Percentiles rank a stretch among this genome's conserved stretches.
Conservation (phyloP, 352 stramenopile genomes). For the Pythium phragmitis region DNA sequence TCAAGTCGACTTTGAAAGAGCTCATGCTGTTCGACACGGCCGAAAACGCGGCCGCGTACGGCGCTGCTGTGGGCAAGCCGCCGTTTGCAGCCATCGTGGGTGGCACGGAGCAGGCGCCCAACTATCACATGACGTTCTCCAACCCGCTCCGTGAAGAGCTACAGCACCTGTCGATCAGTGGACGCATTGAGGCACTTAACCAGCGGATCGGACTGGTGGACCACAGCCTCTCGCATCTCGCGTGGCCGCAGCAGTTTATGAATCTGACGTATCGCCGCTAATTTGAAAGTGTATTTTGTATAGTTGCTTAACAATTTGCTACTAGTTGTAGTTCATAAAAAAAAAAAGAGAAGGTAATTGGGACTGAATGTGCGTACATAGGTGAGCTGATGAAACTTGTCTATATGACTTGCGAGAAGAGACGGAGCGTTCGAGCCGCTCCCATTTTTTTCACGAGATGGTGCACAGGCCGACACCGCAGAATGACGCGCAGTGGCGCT, state of each 20-base stretch:
- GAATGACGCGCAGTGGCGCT: constrained; percentile 27
- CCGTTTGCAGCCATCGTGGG: constrained; percentile 50
- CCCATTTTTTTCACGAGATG: constrained; percentile 14
- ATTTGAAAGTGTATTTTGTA: background rate
- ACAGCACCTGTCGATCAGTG: constrained; percentile 39
- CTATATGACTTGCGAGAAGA: background rate
- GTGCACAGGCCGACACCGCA: constrained; percentile 24
- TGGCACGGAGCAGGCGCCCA: constrained; percentile 16
- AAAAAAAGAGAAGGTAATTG: background rate
- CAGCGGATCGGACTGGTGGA: constrained; percentile 45
- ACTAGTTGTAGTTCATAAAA: background rate
- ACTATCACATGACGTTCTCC: constrained; percentile 53
- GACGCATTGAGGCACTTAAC: constrained; percentile 38
- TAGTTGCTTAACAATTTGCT: background rate
- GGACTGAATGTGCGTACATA: too few relatives aligned
- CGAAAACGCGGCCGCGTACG: constrained; percentile 48
- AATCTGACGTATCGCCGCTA: background rate
- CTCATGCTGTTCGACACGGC: constrained; percentile 72
- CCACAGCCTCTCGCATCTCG: constrained; percentile 29
- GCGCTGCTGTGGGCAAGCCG: constrained; percentile 30
- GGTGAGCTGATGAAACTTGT: background rate
- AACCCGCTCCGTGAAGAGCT: constrained; percentile 47
- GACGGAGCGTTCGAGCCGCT: too few relatives aligned
- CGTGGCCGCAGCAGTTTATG: background rate
- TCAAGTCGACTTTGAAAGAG: constrained; percentile 74